phyloP scores from a whole-genome alignment of 169 alveolate species.

The Plasmodium fragile region DNA sequence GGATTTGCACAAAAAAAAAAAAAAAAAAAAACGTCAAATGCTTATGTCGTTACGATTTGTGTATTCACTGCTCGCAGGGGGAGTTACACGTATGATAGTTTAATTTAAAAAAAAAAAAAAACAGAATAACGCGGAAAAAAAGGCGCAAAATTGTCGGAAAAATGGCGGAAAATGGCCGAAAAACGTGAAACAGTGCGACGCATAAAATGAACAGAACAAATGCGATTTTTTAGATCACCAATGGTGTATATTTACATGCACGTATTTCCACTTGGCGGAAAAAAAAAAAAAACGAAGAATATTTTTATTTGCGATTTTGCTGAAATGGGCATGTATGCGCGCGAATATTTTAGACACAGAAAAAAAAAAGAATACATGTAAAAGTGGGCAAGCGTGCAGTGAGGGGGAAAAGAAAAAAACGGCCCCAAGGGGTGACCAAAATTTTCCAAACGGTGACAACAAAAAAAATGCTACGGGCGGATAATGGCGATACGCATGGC shows the following conservation, averaged over 20 bases:
- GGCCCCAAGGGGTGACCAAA: neutral
- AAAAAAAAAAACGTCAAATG: too few species aligned
- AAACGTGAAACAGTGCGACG: neutral
- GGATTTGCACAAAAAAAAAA: too few species aligned
- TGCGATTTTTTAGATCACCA: neutral
- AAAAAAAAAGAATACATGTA: neutral
- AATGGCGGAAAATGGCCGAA: neutral
- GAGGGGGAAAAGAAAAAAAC: neutral
- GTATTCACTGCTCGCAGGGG: neutral
- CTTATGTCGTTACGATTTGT: neutral
- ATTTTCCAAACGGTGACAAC: neutral
- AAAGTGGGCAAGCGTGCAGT: neutral
- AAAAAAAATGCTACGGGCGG: neutral
- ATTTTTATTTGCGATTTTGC: neutral
- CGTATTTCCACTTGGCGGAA: neutral
- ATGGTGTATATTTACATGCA: neutral
- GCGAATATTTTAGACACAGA: neutral
- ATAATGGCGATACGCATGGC: neutral
- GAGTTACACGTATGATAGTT: neutral
- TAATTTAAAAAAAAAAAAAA: too few species aligned
- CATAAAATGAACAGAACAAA: neutral
- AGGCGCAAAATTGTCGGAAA: neutral
- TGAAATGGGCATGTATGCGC: neutral
- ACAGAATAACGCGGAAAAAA: neutral
- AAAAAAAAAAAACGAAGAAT: neutral